Conservation (phyloP, 305 asterid species). For the Vinca major region DNA sequence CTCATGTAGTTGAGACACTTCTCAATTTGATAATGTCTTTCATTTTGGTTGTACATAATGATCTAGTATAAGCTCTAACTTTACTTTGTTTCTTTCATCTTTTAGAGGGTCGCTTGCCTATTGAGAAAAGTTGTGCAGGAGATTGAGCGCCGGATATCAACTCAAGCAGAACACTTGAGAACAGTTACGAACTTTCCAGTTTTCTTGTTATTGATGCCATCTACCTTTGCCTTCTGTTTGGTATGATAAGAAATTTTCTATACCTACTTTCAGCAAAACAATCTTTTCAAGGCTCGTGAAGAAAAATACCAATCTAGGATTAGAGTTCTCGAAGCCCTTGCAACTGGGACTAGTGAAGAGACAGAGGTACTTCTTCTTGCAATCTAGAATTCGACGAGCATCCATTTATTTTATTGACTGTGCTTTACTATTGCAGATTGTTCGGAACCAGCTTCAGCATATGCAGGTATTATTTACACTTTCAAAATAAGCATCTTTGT, state of each 20-base stretch:
- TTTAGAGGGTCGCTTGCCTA: constrained; percentile 80
- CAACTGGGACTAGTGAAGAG: constrained; percentile 71
- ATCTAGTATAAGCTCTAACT: constrained; percentile 12
- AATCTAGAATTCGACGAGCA: constrained; percentile 1
- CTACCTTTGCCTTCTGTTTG: neutral
- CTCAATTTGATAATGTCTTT: neutral
- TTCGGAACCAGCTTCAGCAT: constrained; percentile 56
- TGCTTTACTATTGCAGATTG: constrained; percentile 37
- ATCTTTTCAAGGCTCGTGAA: constrained; percentile 80
- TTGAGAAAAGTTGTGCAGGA: constrained; percentile 92
- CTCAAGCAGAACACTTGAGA: constrained; percentile 85
- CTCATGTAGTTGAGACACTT: constrained; percentile 49
- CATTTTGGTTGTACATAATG: neutral
- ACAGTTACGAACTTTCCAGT: constrained; percentile 34
- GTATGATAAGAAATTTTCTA: constrained; percentile 2
- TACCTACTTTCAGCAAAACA: constrained; percentile 60
- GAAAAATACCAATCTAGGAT: constrained; percentile 93
- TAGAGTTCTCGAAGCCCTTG: constrained; percentile 89
- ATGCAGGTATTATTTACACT: constrained; percentile 39
- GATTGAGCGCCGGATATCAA: constrained; percentile 80
- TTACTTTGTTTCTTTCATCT: neutral
- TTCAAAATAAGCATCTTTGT: neutral
- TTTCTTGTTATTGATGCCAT: constrained; percentile 7
- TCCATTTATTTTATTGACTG: constrained; percentile 4
- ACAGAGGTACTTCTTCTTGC: constrained; percentile 37